phyloP scores from a whole-genome alignment of 2,329 filamentous ascomycete species.

The Penicillium sp. region DNA sequence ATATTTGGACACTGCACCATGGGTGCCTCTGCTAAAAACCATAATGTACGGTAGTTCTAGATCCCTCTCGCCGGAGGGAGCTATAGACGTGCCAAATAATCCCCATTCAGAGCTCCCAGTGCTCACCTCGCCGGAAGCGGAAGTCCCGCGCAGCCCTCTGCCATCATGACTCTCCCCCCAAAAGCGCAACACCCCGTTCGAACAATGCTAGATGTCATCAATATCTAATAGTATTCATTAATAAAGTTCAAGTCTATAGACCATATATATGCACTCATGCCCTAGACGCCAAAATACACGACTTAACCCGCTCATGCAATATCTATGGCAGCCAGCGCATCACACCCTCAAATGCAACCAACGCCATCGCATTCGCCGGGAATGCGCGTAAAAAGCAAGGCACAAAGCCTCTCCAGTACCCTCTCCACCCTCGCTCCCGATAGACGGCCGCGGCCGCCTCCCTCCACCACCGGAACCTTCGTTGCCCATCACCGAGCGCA shows the following conservation, averaged over 20 bases:
- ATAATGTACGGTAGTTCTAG: background rate
- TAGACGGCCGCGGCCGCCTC: conserved; percentile 80
- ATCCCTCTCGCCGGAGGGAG: background rate
- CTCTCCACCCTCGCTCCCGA: conserved; percentile 73
- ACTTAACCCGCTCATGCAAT: background rate
- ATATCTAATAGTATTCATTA: conserved; percentile 2
- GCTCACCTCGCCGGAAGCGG: conserved; percentile 16
- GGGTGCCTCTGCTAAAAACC: background rate
- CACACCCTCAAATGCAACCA: conserved; percentile 91
- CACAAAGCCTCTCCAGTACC: conserved; percentile 91
- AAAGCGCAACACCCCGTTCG: background rate
- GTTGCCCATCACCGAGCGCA: conserved; percentile 67
- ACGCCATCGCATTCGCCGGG: conserved; percentile 90
- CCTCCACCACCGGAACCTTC: conserved; percentile 75
- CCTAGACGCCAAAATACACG: background rate
- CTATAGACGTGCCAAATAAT: background rate
- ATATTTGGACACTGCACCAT: background rate
- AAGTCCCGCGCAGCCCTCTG: background rate
- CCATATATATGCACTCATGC: conserved; percentile 2
- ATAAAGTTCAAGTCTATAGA: conserved; percentile 18
- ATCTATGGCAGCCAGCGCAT: conserved; percentile 65
- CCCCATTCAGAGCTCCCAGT: background rate
- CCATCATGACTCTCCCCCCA: background rate
- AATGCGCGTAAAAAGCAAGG: conserved; percentile 94
- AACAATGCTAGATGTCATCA: background rate